Base-by-base conservation (phyloP, 192 early-diverging fungal genomes). In the Podila clonocystis region DNA sequence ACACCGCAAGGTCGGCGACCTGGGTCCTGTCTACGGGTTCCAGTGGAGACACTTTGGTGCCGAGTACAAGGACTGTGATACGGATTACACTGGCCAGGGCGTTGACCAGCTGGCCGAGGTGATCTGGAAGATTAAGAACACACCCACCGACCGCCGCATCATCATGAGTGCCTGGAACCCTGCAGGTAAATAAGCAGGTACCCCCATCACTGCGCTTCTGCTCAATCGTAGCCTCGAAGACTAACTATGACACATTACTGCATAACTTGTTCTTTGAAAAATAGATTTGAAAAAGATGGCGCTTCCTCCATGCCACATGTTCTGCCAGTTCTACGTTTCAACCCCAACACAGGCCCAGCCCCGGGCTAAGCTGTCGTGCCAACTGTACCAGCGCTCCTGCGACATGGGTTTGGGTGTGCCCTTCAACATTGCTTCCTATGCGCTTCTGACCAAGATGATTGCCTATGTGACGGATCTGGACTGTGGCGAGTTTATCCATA, bases 31-130 rank as follows among this genome's bases (percentile, higher is more conserved):
- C 24, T 99, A 99, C 70, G 98, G 98, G 17, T 99, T 96, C 84
- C 98, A 99, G 73, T 99, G 98, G 98, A 86, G 98, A 33, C 96
- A 99, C 74, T 99, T 99, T 90, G 98, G 98, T 0, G 98, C 98
- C 1, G 74, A 92, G 60, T 99, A 99, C 78, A 73, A 82, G 55
- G 90, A 91, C 63, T 90, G 90, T 36, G 91, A 98, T 68, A 88
- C 89, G 1, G 95, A 98, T 68, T 99, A 99, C 68, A 87, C 90
- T 4, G 94, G 94, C 15, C 75, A 94, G 75, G 98, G 98, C n/a
- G 90, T 96, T 6, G 98, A 99, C 73, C 98, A 99, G 78, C 85
- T 99, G 17, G 84, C 85, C 12, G 90, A 94, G 36, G 95, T 98
- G 31, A 93, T 99, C 58, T 80, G 91, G 63, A 94, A 93, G 68